Evolutionary conservation across 768 basidiomycete genomes (phyloP), one percentile per base, ranked within the genome.

Genomic region (Lactifluus echinatus): DNA sequence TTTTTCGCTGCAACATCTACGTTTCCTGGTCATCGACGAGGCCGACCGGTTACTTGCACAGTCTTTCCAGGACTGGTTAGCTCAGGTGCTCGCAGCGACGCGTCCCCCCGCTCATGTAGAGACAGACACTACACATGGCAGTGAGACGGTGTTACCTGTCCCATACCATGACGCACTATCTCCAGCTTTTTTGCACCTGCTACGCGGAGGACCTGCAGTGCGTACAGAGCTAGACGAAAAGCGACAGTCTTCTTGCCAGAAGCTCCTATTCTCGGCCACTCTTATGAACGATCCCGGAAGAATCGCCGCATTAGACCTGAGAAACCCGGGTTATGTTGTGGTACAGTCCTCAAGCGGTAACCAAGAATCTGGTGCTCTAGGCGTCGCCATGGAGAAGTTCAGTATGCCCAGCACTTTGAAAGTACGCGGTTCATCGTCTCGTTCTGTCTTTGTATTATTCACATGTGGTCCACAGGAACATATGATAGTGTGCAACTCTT

Each of bases 21-120:
- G 94, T n/a, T 98, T 93, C 70, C 74, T 98, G 58, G 95, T 98
- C 28, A 91, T 99, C 55, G 96, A 99, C 69, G 96, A 99, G 72
- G 96, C 96, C 0, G 96, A 99, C 67, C 82, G 93, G n/a, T 77
- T 99, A 0, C 77, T 99, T 8, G 87, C 89, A 10, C 93, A 97
- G 68, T 92, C 91, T 1, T 98, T 96, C 72, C 93, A 98, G 70
- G 89, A 92, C 67, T 99, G 94, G 95, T 74, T 98, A 2, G 79
- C 80, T 6, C 84, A 84, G 65, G 88, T 98, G 3, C 74, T 96
- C 8, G 72, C 79, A n/a, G 91, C 90, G 7, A 87, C 83, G 10
- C 79, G 72, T 36, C 74, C 77, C 68, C 60, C 58, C 1, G 17
- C 45, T 10, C 43, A 50, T 15, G 47, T 34, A 4, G 55, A 50